phyloP scores from a whole-genome alignment of 352 stramenopile species.

The Pythium volutum region DNA sequence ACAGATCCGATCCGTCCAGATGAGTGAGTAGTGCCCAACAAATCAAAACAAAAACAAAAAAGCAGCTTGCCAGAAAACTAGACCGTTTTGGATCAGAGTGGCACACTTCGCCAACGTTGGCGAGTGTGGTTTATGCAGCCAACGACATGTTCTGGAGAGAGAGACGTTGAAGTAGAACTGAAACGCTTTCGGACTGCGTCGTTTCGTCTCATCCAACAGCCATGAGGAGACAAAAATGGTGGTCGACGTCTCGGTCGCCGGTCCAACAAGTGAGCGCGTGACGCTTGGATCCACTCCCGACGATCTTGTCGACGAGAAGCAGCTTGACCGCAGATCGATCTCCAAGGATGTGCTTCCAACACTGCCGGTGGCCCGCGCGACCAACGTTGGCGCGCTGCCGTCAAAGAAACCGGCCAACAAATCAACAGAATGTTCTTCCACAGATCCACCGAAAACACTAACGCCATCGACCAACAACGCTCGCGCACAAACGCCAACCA shows the following conservation, averaged over 20 bases:
- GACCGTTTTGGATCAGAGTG: too few species aligned
- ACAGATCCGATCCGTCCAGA: too few species aligned
- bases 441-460: not conserved
- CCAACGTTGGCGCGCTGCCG: not conserved
- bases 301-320: not conserved
- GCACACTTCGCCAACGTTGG: too few species aligned
- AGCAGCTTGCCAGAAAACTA: too few species aligned
- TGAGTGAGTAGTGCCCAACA: too few species aligned
- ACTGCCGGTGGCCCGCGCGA: not conserved
- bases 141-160: not conserved
- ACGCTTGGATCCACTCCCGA: not conserved
- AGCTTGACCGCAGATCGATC: not conserved
- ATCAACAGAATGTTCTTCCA: not conserved
- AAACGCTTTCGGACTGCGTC: not conserved
- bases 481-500: not conserved
- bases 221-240: not conserved
- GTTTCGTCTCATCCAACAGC: not conserved
- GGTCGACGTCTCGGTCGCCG: not conserved
- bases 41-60: too few species aligned
- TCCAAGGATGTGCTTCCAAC: not conserved
- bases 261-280: not conserved
- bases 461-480: not conserved
- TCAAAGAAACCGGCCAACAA: not conserved
- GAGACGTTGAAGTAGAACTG: not conserved
- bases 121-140: not conserved